Evolutionary conservation across 495 filamentous ascomycete genomes (phyloP).

Genomic region (Parachaetomium inaequale): DNA sequence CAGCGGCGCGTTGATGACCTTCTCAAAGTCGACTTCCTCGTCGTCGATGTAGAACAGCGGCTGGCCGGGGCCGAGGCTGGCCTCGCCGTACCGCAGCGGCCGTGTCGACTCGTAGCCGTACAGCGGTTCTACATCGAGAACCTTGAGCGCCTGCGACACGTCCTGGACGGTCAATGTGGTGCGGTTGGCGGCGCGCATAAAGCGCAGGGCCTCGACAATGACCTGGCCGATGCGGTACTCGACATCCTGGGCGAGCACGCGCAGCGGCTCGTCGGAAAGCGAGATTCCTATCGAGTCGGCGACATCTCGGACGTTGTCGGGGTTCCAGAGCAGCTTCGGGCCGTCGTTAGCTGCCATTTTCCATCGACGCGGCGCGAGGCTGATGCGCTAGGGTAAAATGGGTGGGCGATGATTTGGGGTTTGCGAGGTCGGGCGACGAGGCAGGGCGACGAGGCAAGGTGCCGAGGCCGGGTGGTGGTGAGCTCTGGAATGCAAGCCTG

Average conservation of each 20-base stretch:
- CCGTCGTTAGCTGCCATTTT: constrained; percentile 31
- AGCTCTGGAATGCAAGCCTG: too few relatives aligned
- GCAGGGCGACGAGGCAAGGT: not conserved
- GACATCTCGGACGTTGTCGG: constrained; percentile 90
- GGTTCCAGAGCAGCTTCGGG: constrained; percentile 74
- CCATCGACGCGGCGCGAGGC: not conserved
- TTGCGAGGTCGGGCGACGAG: too few relatives aligned
- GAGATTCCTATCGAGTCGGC: constrained; percentile 90
- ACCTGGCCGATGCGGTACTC: constrained; percentile 92
- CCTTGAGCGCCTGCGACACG: constrained; percentile 73
- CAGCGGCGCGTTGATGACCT: constrained; percentile 91
- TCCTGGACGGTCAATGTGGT: constrained; percentile 82
- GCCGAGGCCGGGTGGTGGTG: too few relatives aligned
- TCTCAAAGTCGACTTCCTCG: constrained; percentile 98
- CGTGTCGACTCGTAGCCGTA: constrained; percentile 92
- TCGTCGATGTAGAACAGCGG: constrained; percentile 97
- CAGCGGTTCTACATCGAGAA: constrained; percentile 87
- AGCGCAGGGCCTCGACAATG: constrained; percentile 86
- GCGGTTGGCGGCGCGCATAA: constrained; percentile 85
- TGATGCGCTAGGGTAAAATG: not conserved
- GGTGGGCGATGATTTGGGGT: not conserved
- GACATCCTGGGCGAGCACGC: constrained; percentile 84
- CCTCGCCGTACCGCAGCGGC: constrained; percentile 86
- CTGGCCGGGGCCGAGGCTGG: constrained; percentile 88
- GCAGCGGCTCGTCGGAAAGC: constrained; percentile 75